Evolutionary conservation across 2,329 filamentous ascomycete species (phyloP), one percentile per base, ranked within the genome.

Genomic region (Mollisiaceae sp.): DNA sequence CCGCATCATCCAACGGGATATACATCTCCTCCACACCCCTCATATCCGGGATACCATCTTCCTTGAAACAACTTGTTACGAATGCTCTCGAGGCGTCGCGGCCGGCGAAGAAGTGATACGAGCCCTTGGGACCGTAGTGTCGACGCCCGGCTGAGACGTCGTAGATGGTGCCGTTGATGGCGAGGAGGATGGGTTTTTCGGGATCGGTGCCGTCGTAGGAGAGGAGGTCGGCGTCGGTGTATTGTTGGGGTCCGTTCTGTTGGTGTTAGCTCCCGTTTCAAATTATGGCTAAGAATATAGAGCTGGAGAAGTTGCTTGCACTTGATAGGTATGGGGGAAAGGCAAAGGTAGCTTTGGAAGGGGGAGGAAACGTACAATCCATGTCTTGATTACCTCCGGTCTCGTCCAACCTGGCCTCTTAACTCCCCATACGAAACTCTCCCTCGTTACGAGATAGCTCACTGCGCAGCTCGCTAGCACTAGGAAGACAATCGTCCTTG

Each of bases 11-110:
- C 39, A 87, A 72, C 1, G 88, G 88, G 9, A 94, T 76, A 79
- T 88, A 98, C 86, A 96, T 95, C 69, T 89, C 85, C 80, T 98
- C 95, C 4, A 92, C 90, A 55, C 95, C 95, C 67, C 91, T 86
- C 77, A 97, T 81, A 80, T 99, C 95, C 3, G 91, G 85, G 1
- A 89, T 95, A 38, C 89, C 82, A 82, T 99, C 95, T 9, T 65
- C 69, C 45, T 86, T 82, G 80, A 99, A 99, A 78, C 95, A 99
- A 20, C 92, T 93, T 1, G 95, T 98, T 11, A 99, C 89, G 78
- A 93, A 99, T 22, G 90, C 93, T 58, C 95, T 90, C 15, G 91
- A 88, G 39, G 94, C 94, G 79, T 99, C 95, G 68, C 85, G 85
- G 67, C 94, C 95, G 0, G 93, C 87, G 78, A 99, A 97, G 80